Percentiles rank a stretch among this genome's conserved stretches.
These are phyloP conservation scores for Nitzschia sp. DNA, from an alignment of 108 stramenopile species.

Conservation along the genomic window DNA sequence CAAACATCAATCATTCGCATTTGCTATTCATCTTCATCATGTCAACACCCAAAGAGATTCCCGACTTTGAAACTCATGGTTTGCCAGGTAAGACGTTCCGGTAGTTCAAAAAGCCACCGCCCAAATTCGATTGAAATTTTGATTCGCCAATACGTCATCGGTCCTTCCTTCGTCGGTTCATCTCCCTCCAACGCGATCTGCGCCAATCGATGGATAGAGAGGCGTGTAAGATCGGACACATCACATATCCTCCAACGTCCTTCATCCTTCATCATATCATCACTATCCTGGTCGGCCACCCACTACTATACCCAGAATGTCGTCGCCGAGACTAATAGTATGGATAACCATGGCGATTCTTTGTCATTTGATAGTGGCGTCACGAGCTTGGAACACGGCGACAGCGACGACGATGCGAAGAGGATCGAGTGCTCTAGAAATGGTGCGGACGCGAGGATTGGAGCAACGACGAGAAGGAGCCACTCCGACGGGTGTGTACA, in stretches of 20 bases:
- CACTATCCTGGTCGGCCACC: too few relatives aligned
- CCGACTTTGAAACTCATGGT: neutral
- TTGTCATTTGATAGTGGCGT: neutral
- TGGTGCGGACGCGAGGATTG: constrained; percentile 59
- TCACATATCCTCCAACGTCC: neutral
- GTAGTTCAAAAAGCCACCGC: neutral
- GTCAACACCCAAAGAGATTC: neutral
- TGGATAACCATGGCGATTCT: neutral
- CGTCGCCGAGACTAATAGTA: neutral
- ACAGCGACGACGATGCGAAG: neutral
- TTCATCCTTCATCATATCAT: neutral
- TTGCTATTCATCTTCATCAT: too few relatives aligned
- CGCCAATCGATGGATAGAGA: too few relatives aligned
- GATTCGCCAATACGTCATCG: neutral
- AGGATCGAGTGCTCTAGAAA: neutral
- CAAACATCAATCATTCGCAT: too few relatives aligned
- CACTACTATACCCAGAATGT: neutral
- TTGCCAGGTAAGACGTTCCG: constrained; percentile 2
- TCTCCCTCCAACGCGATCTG: neutral
- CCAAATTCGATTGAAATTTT: too few relatives aligned
- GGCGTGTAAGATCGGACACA: neutral
- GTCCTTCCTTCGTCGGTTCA: neutral
- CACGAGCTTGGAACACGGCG: neutral
- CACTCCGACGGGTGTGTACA: constrained; percentile 69
- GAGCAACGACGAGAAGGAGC: constrained; percentile 64